Base-by-base conservation (phyloP, 495 filamentous ascomycete genomes). In the Podospora anserina region DNA sequence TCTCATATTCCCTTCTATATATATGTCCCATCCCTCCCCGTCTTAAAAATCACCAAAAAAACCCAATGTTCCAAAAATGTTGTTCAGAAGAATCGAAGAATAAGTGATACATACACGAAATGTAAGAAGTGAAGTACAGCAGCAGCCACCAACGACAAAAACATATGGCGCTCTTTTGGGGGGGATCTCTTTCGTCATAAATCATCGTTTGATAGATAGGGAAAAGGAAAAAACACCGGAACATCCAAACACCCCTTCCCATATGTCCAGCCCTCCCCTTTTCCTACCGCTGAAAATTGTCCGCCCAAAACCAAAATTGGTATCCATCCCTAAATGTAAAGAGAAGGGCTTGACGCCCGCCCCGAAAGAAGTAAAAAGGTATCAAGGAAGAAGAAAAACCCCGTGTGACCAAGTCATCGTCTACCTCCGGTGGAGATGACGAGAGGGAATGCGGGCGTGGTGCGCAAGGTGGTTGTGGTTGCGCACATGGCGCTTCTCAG, bases 381-480 rank as follows among this genome's bases (percentile, higher is more conserved):
- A 20, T 19, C 55, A 58, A 58, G 5, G 5, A 58, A 20, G 55
- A 58, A 58, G 23, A 58, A 58, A 58, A 58, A 49, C 55, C n/a
- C 19, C 55, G n/a, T 26, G n/a, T 58, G 23, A 23, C 55, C 1
- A 20, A 20, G 9, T 26, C n/a, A 19, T 20, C 64, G 11, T 64
- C 61, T 70, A 67, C 23, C 68, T 64, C 54, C 61, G 20, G 60
- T 59, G 67, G n/a, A 63, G 30, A 44, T 68, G 63, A 32, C 73
- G 64, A 44, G 61, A 63, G 20, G 70, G 70, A 28, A 58, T 18
- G 49, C 71, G 71, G 20, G 57, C 74, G 58, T 78, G 74, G n/a
- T 71, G 72, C 34, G 70, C 61, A 54, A 63, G 64, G 64, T 75
- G 74, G 65, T 74, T 67, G 30, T 77, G 74, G 65, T 74, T 67